Conservation (phyloP, 164 flowering plant genomes). For the Vitis rotundifolia region DNA sequence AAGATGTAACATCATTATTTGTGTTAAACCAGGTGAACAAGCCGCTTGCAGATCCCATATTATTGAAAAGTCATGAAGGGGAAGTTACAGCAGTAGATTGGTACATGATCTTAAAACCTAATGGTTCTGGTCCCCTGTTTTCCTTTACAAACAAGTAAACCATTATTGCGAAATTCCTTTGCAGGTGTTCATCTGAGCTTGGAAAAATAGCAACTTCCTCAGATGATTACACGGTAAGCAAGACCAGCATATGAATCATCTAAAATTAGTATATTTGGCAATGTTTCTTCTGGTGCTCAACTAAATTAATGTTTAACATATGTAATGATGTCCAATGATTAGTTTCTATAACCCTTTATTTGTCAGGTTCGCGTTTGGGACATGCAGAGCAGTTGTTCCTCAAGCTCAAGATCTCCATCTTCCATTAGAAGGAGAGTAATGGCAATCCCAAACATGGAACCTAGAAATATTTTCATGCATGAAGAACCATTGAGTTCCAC, state of each 20-base stretch:
- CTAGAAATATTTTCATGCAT: conserved; percentile 38
- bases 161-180: conserved; percentile 3
- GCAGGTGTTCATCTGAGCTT: conserved; percentile 71
- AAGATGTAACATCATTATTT: conserved; percentile 1
- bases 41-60: conserved; percentile 60
- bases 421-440: conserved; percentile 60
- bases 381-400: conserved; percentile 31
- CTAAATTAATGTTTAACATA: not conserved
- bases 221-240: conserved; percentile 86
- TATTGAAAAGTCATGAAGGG: conserved; percentile 69
- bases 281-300: not conserved
- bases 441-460: conserved; percentile 49
- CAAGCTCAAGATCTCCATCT: conserved; percentile 49
- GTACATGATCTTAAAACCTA: conserved; percentile 30
- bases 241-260: not conserved
- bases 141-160: not conserved
- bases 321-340: not conserved
- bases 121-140: not conserved
- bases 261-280: not conserved
- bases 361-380: conserved; percentile 63
- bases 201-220: conserved; percentile 84
- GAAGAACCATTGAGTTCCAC: conserved; percentile 20
- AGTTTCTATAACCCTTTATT: not conserved
- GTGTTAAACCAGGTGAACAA: conserved; percentile 55
- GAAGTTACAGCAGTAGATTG: conserved; percentile 95